Evolutionary conservation across 75 land plant species (phyloP).

Genomic region (Pinus taeda): DNA sequence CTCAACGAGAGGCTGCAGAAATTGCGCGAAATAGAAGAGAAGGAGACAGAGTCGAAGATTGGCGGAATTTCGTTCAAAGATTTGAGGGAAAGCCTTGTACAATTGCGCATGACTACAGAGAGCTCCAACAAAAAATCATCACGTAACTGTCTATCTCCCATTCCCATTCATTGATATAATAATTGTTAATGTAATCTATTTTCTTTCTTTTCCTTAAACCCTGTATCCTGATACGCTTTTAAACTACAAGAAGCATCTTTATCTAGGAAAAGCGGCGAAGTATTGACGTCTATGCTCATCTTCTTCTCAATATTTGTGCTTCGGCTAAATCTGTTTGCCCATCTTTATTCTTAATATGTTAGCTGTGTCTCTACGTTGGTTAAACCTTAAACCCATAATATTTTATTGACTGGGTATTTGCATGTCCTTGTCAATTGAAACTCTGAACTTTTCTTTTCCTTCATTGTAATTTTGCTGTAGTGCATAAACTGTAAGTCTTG

Average conservation of each 20-base stretch:
- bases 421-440: too few relatives aligned
- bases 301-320: too few relatives aligned
- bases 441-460: too few relatives aligned
- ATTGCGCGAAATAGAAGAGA: slow-evolving; percentile 49
- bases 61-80: slow-evolving; percentile 19
- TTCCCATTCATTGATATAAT: neutral
- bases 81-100: slow-evolving; percentile 36
- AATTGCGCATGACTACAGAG: slow-evolving; percentile 12
- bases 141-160: slow-evolving; percentile 9
- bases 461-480: neutral
- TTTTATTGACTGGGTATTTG: neutral
- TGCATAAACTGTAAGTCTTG: neutral
- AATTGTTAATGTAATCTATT: too few relatives aligned
- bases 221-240: too few relatives aligned
- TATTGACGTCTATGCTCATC: too few relatives aligned
- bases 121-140: neutral
- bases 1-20: slow-evolving; percentile 54
- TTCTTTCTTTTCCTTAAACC: too few relatives aligned
- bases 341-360: neutral
- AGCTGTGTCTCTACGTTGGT: neutral
- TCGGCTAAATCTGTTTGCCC: too few relatives aligned
- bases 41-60: slow-evolving; percentile 19
- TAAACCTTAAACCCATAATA: neutral
- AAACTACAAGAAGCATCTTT: too few relatives aligned
- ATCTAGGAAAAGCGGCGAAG: too few relatives aligned